Base-by-base conservation (phyloP, 179 eudicot species). In the Drosera spatulata region DNA sequence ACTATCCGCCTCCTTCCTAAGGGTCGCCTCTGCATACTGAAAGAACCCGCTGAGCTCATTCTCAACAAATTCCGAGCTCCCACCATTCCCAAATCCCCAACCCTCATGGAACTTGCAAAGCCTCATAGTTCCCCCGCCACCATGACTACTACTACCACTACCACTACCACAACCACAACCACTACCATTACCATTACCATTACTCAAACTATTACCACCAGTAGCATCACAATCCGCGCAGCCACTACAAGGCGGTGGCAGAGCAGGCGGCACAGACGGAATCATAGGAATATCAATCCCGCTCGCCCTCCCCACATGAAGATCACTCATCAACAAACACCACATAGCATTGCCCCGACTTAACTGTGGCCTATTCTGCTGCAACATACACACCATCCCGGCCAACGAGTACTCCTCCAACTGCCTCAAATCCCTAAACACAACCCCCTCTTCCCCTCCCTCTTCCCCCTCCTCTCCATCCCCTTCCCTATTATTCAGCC, bases 331-430 rank as follows among this genome's bases (percentile, higher is more conserved):
- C 50, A 89, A 71, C 47, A 93, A 88, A 70, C 99, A 93, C 99
- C 99, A 93, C 99, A 93, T 84, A 7, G 99, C 97, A 71, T 89
- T 97, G 33, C 95, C 99, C 65, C 77, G 81, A 64, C 79, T 89
- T 82, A 93, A 70, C 64, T 93, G 83, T 0, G 97, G 95, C 61
- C 82, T 87, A 33, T 82, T 71, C 65, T 86, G 90, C 68, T 86
- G 99, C 83, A 93, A 76, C 74, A 85, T 74, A 62, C 87, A 84
- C 41, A 93, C 87, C 96, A 89, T 86, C 48, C 88, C 86, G 6
- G 85, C 93, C 10, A 93, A 77, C 0, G 95, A 82, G 54, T 86
- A 89, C 88, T 84, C 99, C 81, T 82, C 93, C 77, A 93, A 71
- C 74, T 93, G 90, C 78, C 77, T 86, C 79, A 93, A 81, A 71